These are phyloP conservation scores for Entomortierella chlamydospora DNA, from an alignment of 192 early-diverging fungal species.

Conservation along the genomic window DNA sequence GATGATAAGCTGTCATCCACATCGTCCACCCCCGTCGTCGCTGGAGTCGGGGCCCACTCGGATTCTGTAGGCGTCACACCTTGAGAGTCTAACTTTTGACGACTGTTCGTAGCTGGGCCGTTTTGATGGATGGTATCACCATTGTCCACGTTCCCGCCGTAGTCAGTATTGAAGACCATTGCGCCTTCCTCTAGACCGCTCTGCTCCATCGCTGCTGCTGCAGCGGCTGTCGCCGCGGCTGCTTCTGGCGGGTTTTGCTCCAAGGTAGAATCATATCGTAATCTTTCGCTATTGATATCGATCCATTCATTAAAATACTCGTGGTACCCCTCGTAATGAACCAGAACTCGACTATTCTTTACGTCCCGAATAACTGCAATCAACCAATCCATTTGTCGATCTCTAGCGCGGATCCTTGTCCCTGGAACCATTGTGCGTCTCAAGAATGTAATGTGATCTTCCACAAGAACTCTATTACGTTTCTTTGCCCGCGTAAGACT, in stretches of 20 bases:
- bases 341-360: conserved; percentile 66
- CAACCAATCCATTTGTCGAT: conserved; percentile 72
- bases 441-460: conserved; percentile 34
- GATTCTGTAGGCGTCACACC: not conserved
- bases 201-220: too few relatives aligned
- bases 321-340: conserved; percentile 69
- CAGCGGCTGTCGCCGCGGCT: not conserved
- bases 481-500: conserved; percentile 35
- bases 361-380: conserved; percentile 65
- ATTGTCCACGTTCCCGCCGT: too few relatives aligned
- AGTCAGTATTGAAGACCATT: too few relatives aligned
- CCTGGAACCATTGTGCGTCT: conserved; percentile 48
- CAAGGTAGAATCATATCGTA: conserved; percentile 22
- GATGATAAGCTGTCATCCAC: not conserved
- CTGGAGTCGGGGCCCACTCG: too few relatives aligned
- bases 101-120: too few relatives aligned
- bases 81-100: too few relatives aligned
- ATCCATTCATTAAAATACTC: conserved; percentile 73
- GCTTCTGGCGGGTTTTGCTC: conserved; percentile 11
- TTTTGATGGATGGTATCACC: not conserved
- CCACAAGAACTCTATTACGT: conserved; percentile 6
- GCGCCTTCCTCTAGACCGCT: too few relatives aligned
- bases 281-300: conserved; percentile 74
- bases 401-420: conserved; percentile 63
- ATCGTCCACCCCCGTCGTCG: too few relatives aligned